Percentiles rank a stretch among this genome's conserved stretches.
Conservation (phyloP, 305 asterid species). For the Fraxinus nigra region DNA sequence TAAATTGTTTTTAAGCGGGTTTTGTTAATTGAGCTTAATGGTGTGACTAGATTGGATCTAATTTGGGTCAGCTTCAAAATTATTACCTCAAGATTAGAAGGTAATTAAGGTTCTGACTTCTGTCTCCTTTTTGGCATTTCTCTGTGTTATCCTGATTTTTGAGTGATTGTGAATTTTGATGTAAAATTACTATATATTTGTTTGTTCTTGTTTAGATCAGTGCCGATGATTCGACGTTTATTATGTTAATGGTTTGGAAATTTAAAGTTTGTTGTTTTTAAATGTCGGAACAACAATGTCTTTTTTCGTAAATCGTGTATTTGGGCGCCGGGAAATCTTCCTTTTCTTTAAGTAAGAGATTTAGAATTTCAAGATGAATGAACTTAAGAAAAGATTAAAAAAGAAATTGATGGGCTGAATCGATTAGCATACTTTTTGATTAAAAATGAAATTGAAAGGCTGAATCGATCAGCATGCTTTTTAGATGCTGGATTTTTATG, state of each 20-base stretch:
- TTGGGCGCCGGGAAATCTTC: slow-evolving; percentile 3
- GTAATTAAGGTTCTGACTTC: slow-evolving; percentile 26
- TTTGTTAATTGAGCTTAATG: slow-evolving; percentile 33
- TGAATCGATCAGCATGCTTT: slow-evolving; percentile 1
- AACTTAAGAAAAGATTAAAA: background rate
- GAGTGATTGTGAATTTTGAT: slow-evolving; percentile 1
- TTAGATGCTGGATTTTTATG: background rate
- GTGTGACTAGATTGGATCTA: slow-evolving; percentile 44
- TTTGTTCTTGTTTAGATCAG: slow-evolving; percentile 15
- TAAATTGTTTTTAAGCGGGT: slow-evolving; percentile 20
- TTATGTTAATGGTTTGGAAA: slow-evolving; percentile 22
- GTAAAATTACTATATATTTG: slow-evolving; percentile 8
- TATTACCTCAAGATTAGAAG: slow-evolving; percentile 32
- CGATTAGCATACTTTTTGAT: background rate
- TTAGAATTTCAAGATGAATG: slow-evolving; percentile 19
- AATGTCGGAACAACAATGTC: slow-evolving; percentile 18
- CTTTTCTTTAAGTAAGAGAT: slow-evolving; percentile 14
- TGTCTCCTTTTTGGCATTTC: background rate
- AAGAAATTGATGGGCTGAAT: slow-evolving; percentile 14
- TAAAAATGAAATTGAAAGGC: slow-evolving; percentile 1
- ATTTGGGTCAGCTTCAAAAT: slow-evolving; percentile 22
- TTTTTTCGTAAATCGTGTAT: slow-evolving; percentile 7
- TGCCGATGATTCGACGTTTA: slow-evolving; percentile 21
- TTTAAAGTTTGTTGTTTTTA: slow-evolving; percentile 17
- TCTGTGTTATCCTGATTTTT: background rate